Evolutionary conservation across 148 eudicot genomes (phyloP), one percentile per base, ranked within the genome.

Genomic region (Vaccinium myrtillus): DNA sequence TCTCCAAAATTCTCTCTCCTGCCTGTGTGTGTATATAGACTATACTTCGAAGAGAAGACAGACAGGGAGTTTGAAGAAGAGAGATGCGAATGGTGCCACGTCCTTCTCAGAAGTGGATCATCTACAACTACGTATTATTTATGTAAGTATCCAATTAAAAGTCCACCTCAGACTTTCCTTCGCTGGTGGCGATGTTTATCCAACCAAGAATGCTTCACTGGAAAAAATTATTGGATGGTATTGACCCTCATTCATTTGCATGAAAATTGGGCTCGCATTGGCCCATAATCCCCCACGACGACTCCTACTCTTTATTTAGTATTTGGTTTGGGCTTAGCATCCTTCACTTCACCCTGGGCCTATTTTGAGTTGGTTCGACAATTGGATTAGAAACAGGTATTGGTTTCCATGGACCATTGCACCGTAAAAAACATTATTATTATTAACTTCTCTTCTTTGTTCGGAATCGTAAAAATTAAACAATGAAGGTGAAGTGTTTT

Each of bases 81-180:
- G 77, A 84, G 95, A 90, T 90, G 82, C 25, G 11, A 61, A 86
- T 58, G 48, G 46, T 82, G 95, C 94, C 97, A 94, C 97, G 97
- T 92, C 87, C 50, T 56, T 83, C 85, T 81, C 84, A 43, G 54
- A 83, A 56, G 25, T 89, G 91, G 89, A 87, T 90, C 19, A 69
- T 69, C 1, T 11, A 8, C 3, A 1, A 1, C 4, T 36, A 36
- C 2, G 39, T 36, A 36, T 36, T 36, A 36, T 32, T 2, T 32
- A 32, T 32, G 6, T 75, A 86, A 43, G 19, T 59, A 14, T 16
- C 54, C 36, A 21, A 75, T 27, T 50, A 63, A 48, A 27, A 32
- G 63, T 81, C 87, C 78, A 50, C 61, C 77, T 73, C 83, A 48
- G 43, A 18, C 25, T 21, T 81, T 6, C 23, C 21, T 67, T 36